phyloP scores from a whole-genome alignment of 345 rosid species.

The Arabidopsis suecica region DNA sequence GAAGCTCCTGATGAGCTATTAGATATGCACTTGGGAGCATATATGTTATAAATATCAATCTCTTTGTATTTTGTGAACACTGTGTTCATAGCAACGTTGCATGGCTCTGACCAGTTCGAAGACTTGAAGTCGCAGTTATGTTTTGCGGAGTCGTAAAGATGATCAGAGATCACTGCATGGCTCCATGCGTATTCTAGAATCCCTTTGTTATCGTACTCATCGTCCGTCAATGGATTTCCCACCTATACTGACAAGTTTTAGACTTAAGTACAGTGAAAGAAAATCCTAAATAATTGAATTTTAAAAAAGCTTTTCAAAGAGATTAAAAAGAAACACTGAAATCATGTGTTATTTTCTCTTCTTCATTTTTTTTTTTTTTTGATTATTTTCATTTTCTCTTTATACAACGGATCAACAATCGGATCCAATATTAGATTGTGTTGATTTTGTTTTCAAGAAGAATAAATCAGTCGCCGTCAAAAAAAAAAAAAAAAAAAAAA shows the following conservation, averaged over 20 bases:
- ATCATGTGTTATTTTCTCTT: background rate
- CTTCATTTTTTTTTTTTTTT: background rate
- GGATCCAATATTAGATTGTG: background rate
- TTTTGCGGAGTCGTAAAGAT: constrained; percentile 46
- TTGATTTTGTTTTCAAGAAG: background rate
- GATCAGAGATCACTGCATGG: constrained; percentile 63
- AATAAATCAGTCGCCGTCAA: background rate
- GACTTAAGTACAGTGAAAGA: background rate
- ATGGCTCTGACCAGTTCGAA: constrained; percentile 49
- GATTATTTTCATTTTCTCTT: background rate
- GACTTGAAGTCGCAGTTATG: constrained; percentile 57
- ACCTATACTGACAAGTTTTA: constrained; percentile 43
- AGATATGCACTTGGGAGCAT: constrained; percentile 56
- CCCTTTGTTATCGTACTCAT: constrained; percentile 52
- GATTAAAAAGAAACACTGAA: background rate
- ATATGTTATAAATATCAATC: constrained; percentile 67
- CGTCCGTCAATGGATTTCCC: constrained; percentile 64
- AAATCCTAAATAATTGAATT: background rate
- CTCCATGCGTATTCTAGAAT: constrained; percentile 73
- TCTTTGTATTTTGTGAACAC: constrained; percentile 52
- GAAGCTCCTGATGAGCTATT: constrained; percentile 41
- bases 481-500: too few species aligned
- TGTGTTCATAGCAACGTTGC: constrained; percentile 47
- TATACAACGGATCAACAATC: background rate
- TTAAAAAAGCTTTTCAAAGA: background rate